Conservation (phyloP, 2,329 filamentous ascomycete species). For the Coniochaeta sp. region DNA sequence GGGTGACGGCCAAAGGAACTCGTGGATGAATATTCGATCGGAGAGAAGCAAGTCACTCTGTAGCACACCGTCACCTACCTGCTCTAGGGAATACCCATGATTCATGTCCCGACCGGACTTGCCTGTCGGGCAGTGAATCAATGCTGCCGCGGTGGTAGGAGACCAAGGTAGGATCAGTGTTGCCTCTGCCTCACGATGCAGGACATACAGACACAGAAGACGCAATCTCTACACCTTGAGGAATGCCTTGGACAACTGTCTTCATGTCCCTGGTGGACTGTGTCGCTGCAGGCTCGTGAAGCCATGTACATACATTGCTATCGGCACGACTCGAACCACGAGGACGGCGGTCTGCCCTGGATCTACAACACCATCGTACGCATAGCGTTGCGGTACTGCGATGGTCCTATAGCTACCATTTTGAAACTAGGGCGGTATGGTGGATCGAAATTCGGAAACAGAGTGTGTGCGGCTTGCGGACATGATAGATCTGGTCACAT, state of each 20-base stretch:
- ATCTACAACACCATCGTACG: not conserved
- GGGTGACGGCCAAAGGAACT: too few relatives aligned
- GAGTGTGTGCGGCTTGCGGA: not conserved
- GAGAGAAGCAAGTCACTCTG: too few relatives aligned
- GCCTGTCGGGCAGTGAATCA: too few relatives aligned
- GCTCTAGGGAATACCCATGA: too few relatives aligned
- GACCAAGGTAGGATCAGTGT: too few relatives aligned
- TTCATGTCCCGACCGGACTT: too few relatives aligned
- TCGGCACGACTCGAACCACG: not conserved
- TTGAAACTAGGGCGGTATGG: not conserved
- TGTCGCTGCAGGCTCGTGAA: not conserved
- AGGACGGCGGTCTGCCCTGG: not conserved
- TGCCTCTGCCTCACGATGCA: too few relatives aligned
- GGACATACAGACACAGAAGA: not conserved
- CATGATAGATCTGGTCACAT: not conserved
- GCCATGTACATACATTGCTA: not conserved
- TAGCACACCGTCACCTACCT: too few relatives aligned
- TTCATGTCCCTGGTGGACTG: not conserved
- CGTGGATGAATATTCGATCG: too few relatives aligned
- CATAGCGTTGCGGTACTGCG: not conserved
- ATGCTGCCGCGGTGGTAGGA: too few relatives aligned
- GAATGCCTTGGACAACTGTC: not conserved
- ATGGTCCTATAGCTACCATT: too few relatives aligned
- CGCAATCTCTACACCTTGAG: not conserved
- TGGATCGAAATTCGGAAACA: not conserved